These are phyloP conservation scores for Xylariaceae sp. DNA, from an alignment of 2,329 filamentous ascomycete genomes.

Conservation along the genomic window DNA sequence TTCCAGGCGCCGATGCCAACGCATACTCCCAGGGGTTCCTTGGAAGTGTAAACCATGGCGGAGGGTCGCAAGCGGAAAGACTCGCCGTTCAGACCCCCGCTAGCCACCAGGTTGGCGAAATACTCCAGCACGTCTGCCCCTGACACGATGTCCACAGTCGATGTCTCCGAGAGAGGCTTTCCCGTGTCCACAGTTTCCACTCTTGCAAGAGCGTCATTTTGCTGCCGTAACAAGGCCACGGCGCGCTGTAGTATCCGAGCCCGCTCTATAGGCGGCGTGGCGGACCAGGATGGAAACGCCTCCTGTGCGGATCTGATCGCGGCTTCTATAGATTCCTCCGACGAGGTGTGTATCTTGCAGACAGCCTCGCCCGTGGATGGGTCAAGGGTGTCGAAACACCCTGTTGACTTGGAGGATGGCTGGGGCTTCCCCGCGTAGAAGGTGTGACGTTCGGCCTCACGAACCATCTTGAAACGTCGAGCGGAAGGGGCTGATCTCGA, in stretches of 20 bases:
- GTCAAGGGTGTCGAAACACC: conserved; percentile 67
- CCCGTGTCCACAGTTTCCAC: conserved; percentile 82
- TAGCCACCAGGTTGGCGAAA: conserved; percentile 73
- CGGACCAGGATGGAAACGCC: conserved; percentile 73
- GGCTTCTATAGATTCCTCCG: conserved; percentile 60
- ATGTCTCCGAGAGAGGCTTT: conserved; percentile 80
- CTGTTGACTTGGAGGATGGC: conserved; percentile 49
- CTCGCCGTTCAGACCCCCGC: conserved; percentile 75
- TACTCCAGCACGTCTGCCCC: conserved; percentile 83
- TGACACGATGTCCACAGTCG: conserved; percentile 74
- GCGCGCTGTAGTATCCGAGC: conserved; percentile 74
- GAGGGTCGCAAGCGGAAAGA: conserved; percentile 67
- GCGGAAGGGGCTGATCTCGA: conserved; percentile 2
- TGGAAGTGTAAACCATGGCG: conserved; percentile 77
- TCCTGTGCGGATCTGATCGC: conserved; percentile 64
- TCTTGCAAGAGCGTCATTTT: conserved; percentile 73
- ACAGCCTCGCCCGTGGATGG: conserved; percentile 65
- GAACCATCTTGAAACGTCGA: conserved; percentile 8
- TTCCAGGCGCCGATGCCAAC: conserved; percentile 89
- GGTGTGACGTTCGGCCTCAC: conserved; percentile 48
- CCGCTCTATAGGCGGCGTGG: conserved; percentile 67
- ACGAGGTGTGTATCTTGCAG: conserved; percentile 67
- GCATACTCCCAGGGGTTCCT: conserved; percentile 77
- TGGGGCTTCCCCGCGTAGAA: conserved; percentile 71
- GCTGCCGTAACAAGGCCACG: conserved; percentile 64